phyloP scores from a whole-genome alignment of 192 early-diverging fungal species.

The Podila minutissima region DNA sequence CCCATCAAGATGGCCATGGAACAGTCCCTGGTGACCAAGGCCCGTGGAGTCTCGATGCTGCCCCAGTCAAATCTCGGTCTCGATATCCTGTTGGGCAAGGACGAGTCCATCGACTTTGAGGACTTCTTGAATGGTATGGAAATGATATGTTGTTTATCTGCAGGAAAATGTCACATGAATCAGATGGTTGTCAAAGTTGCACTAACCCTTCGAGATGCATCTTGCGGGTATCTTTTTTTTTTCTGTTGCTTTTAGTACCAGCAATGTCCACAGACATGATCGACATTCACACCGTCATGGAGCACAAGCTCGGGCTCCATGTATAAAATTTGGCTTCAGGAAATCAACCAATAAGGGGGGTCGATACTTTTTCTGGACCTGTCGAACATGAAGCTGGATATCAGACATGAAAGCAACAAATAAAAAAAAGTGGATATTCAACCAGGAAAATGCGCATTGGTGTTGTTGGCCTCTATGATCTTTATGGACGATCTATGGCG shows the following conservation, averaged over 20 bases:
- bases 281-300: slow-evolving; percentile 76
- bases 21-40: slow-evolving; percentile 69
- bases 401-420: too few relatives aligned
- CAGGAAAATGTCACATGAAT: too few relatives aligned
- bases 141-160: too few relatives aligned
- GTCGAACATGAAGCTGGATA: too few relatives aligned
- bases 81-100: slow-evolving; percentile 90
- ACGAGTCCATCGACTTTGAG: slow-evolving; percentile 89
- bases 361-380: too few relatives aligned
- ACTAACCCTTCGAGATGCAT: neutral
- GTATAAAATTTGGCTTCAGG: slow-evolving; percentile 40
- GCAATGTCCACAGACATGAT: slow-evolving; percentile 65
- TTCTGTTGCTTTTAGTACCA: slow-evolving; percentile 54
- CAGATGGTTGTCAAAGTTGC: too few relatives aligned
- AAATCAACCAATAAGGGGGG: too few relatives aligned
- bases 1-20: slow-evolving; percentile 96
- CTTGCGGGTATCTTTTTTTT: neutral
- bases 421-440: too few relatives aligned
- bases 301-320: slow-evolving; percentile 65
- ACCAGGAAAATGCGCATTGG: too few relatives aligned
- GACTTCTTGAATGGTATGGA: slow-evolving; percentile 85
- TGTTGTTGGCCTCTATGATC: too few relatives aligned
- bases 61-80: slow-evolving; percentile 70
- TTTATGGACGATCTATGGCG: too few relatives aligned
- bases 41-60: slow-evolving; percentile 60